Evolutionary conservation across 2,329 filamentous ascomycete genomes (phyloP), one percentile per base, ranked within the genome.

Genomic region (Ceratocystis diversiconidia): DNA sequence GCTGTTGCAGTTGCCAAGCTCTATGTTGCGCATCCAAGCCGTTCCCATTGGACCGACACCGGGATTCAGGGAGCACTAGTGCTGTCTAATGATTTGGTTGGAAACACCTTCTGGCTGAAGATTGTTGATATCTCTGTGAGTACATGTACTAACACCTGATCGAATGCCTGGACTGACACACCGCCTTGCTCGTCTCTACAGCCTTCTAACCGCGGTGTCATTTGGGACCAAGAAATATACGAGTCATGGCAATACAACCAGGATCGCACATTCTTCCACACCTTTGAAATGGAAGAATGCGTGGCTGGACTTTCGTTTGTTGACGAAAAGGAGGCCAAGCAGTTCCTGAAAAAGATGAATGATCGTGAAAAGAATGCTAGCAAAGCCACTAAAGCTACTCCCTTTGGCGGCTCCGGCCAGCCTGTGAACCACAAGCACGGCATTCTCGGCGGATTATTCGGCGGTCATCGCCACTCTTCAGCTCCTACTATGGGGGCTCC

Each of bases 161-260:
- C 3, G 36, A 41, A 41, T 41, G 41, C 5, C 46, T 15, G 12
- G 46, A 52, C 46, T 55, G 65, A 55, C 19, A 41, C 71, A 67
- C 57, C 43, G 43, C 55, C 19, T 19, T 46, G 36, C 15, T 61
- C 25, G 6, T 25, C 22, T 30, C 3, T 68, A 59, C 73, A 92
- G 87, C 82, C 90, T 66, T 80, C 87, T 62, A 86, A 85, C 73
- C 84, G 88, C 73, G 92, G 92, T 66, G 91, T 96, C 62, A 87
- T 96, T 72, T 96, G 90, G 90, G 92, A 96, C 72, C 92, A 97
- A 77, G 94, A 99, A 76, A 90, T 99, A 71, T 99, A 95, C 77
- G 92, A 99, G 71, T 86, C 85, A 62, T 97, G 95, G 81, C 80
- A 82, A 69, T 99, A 97, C 79, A 96, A 96, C 76, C 92, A 96